Base-by-base conservation (phyloP, 2,329 filamentous ascomycete genomes). In the Aplosporella prunicola region DNA sequence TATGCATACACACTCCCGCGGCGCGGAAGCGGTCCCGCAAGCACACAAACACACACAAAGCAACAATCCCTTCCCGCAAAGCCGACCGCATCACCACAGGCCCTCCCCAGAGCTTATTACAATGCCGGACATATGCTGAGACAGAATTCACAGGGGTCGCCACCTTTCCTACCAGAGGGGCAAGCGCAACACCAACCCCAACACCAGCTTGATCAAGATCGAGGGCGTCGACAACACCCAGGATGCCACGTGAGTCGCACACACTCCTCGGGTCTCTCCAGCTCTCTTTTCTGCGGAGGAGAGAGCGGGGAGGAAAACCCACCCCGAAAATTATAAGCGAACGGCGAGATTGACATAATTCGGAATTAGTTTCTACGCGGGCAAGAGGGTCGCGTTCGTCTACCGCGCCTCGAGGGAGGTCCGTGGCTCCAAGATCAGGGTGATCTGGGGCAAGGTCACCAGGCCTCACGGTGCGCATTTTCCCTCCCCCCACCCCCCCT, bases 371-470 rank as follows among this genome's bases (percentile, higher is more conserved):
- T 95, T 95, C 82, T 96, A 95, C 74, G 75, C 86, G 51, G 89
- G 89, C 72, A 95, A 95, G 82, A 87, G 86, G 74, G 78, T 95
- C 64, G 88, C 89, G 64, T 96, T 85, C 68, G 86, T 95, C 68
- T 95, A 95, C 78, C 84, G 86, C 63, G 87, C 79, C 55, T 78
- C 82, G 69, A 87, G 80, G 71, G 86, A 93, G 77, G 75, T 93
- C 62, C 82, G 88, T 60, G 89, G 88, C 64, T 87, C 84, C 67
- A 94, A 94, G 80, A 89, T 94, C 71, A 80, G 87, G 16, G 61
- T 95, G 55, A 93, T 94, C 72, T 94, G 88, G 87, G 87, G 87
- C 73, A 94, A 93, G 76, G 82, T 94, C 63, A 91, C 85, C 64
- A 76, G 86, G 62, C 80, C 86, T 14, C 44, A 46, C 32, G 65